Evolutionary conservation across 2,329 filamentous ascomycete species (phyloP), one percentile per base, ranked within the genome.

Genomic region (Aaosphaeria pasadenensis): DNA sequence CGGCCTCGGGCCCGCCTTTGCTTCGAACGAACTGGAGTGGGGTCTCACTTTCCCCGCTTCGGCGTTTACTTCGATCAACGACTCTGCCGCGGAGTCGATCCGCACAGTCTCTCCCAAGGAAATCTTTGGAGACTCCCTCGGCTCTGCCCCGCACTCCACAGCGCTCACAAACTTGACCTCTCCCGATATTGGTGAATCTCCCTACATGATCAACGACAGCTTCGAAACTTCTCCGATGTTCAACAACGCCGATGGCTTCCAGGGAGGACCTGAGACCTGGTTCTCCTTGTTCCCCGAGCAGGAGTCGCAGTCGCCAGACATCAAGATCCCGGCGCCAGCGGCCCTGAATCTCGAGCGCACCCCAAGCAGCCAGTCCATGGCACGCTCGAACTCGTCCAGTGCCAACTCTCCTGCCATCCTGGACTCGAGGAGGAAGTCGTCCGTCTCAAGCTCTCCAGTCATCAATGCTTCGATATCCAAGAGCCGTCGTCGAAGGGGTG

Each of bases 131-230:
- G 83, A 88, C 62, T 77, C 80, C 50, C 83, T 84, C 63, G 77
- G 83, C 65, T 95, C 89, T 53, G 84, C 89, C 35, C 91, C 91
- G 30, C 89, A 89, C 64, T 95, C 91, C 2, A 80, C 86, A 42
- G 85, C 88, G 32, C 84, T 94, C 65, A 95, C 91, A 33, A 85
- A 90, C 54, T 66, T 96, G 71, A 95, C 90, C 48, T 94, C 91
- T 51, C 91, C 91, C 40, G 74, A 74, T 56, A 89, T 87, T n/a
- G 78, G 88, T 64, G 88, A 86, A 60, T 95, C 89, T 45, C 89
- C 89, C 7, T 86, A 84, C 49, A 9, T 36, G 33, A 85, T 86
- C 62, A 70, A 70, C 52, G 85, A 89, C 59, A 80, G 79, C 66
- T 89, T 84, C 61, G 84, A 94, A 62, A 84, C 88, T 13, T 95